A percentile compares a stretch with the other conserved stretches of the same genome.
These are phyloP conservation scores for Starmerella floricola DNA, from an alignment of 805 yeast species.

Conservation along the genomic window DNA sequence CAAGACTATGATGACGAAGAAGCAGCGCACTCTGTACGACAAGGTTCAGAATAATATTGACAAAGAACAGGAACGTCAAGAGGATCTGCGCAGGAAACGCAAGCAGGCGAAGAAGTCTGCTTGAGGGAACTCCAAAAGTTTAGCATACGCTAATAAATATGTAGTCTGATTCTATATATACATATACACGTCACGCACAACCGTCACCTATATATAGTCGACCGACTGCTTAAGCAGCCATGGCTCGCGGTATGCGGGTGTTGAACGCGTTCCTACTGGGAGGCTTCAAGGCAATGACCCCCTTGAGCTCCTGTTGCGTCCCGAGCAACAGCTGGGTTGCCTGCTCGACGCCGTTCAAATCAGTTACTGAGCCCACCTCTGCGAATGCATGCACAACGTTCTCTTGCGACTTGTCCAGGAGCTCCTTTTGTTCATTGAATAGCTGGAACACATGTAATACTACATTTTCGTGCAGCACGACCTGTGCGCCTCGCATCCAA, in stretches of 20 bases:
- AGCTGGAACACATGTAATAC: slow-evolving; percentile 44
- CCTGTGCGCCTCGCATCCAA: slow-evolving; percentile 49
- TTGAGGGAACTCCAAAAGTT: neutral
- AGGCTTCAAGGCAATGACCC: slow-evolving; percentile 53
- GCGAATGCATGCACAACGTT: slow-evolving; percentile 46
- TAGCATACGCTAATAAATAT: neutral
- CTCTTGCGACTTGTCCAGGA: slow-evolving; percentile 26
- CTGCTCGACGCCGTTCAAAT: slow-evolving; percentile 54
- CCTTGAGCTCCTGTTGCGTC: slow-evolving; percentile 54
- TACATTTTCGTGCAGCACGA: slow-evolving; percentile 43
- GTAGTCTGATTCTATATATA: no score
- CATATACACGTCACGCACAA: no score
- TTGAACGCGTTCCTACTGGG: slow-evolving; percentile 79
- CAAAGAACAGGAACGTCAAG: slow-evolving; percentile 66
- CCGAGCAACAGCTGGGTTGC: slow-evolving; percentile 51
- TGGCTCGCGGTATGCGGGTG: slow-evolving; percentile 40
- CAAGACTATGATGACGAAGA: slow-evolving; percentile 95
- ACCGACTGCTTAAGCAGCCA: no score
- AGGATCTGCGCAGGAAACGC: slow-evolving; percentile 57
- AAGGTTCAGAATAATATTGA: slow-evolving; percentile 88
- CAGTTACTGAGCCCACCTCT: slow-evolving; percentile 62
- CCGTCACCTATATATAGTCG: no score
- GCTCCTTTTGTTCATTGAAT: slow-evolving; percentile 21
- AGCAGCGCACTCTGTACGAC: slow-evolving; percentile 85
- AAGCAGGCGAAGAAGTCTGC: slow-evolving; percentile 28